phyloP scores from a whole-genome alignment of 2,329 filamentous ascomycete genomes.

The Zymoseptoria crescenta region DNA sequence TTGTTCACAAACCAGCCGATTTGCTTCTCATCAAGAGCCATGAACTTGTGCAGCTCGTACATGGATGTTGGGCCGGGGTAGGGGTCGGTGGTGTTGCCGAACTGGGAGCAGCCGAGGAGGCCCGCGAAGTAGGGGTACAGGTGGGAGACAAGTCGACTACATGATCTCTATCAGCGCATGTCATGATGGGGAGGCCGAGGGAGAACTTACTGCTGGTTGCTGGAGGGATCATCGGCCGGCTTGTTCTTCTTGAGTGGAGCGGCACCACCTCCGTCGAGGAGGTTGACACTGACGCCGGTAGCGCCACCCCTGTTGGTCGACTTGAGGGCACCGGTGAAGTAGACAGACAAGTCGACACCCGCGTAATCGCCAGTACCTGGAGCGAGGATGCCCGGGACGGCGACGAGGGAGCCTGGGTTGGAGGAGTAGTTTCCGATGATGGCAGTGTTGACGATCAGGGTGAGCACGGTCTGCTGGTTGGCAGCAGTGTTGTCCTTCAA shows the following conservation, averaged over 20 bases:
- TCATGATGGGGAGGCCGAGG: not conserved
- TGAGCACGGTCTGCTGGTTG: conserved; percentile 51
- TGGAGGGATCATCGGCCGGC: conserved; percentile 44
- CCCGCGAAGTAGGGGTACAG: conserved; percentile 55
- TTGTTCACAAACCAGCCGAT: conserved; percentile 54
- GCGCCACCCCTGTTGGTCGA: conserved; percentile 47
- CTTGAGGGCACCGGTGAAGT: conserved; percentile 49
- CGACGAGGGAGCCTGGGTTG: conserved; percentile 28
- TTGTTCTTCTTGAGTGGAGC: conserved; percentile 48
- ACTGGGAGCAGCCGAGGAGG: conserved; percentile 48
- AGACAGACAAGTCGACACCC: conserved; percentile 50
- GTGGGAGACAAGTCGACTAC: conserved; percentile 51
- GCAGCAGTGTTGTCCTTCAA: conserved; percentile 51
- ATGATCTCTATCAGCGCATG: not conserved
- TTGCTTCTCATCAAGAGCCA: conserved; percentile 47
- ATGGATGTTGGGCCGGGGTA: conserved; percentile 43
- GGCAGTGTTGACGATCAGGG: conserved; percentile 53
- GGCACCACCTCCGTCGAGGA: conserved; percentile 53
- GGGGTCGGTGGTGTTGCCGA: conserved; percentile 44
- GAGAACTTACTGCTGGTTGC: conserved; percentile 47
- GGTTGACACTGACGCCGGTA: conserved; percentile 47
- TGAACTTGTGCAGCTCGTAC: conserved; percentile 50
- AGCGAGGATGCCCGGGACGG: conserved; percentile 50
- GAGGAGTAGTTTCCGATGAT: conserved; percentile 54
- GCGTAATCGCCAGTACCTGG: conserved; percentile 43